These are phyloP conservation scores for Chlorella sp. DNA, from an alignment of 139 green algal genomes.

Conservation along the genomic window DNA sequence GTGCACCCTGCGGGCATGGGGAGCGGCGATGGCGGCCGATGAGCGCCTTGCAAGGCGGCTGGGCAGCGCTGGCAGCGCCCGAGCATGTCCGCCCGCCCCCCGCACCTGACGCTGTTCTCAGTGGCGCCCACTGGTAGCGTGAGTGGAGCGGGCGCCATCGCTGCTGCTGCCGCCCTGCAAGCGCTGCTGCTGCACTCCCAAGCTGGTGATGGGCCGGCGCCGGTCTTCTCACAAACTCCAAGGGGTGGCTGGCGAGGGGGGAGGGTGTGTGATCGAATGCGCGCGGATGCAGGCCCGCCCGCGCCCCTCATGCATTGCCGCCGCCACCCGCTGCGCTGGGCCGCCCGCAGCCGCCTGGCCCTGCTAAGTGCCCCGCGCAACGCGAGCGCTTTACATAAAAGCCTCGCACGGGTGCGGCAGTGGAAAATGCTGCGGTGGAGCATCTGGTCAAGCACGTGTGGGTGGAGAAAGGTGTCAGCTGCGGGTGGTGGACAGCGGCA, in stretches of 20 bases:
- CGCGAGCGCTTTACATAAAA: too few relatives aligned
- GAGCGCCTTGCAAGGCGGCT: background rate
- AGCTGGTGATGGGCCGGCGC: too few relatives aligned
- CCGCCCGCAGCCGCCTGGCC: background rate
- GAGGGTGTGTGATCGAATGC: background rate
- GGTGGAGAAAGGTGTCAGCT: too few relatives aligned
- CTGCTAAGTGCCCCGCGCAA: background rate
- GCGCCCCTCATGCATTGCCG: background rate
- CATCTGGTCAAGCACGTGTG: too few relatives aligned
- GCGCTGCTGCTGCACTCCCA: background rate
- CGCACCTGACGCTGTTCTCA: slow-evolving; percentile 62
- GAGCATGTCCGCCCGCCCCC: background rate
- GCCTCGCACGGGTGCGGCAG: too few relatives aligned
- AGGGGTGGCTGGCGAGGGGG: background rate
- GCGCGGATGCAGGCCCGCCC: background rate
- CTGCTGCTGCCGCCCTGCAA: background rate
- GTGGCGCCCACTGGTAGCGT: slow-evolving; percentile 51
- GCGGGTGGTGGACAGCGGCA: too few relatives aligned
- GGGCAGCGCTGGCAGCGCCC: background rate
- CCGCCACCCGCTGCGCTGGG: background rate
- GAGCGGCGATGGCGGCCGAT: background rate
- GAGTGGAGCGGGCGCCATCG: slow-evolving; percentile 29
- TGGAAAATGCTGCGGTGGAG: too few relatives aligned
- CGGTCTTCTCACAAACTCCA: too few relatives aligned
- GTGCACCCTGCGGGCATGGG: slow-evolving; percentile 67